These are phyloP conservation scores for Kernera saxatilis DNA, from an alignment of 345 rosid species.

Conservation along the genomic window DNA sequence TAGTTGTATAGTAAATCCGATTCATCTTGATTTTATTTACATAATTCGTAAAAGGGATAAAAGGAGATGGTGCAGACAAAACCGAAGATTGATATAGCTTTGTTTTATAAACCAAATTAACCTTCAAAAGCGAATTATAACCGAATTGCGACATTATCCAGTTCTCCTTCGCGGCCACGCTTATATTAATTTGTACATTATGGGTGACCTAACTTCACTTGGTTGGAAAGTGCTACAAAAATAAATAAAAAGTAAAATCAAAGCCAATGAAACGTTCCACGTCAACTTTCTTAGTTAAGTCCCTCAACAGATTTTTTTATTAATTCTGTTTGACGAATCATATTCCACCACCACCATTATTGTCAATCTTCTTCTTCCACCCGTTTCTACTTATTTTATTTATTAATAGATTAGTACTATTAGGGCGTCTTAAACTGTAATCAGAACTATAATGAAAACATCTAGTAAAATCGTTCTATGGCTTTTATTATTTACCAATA, in stretches of 20 bases:
- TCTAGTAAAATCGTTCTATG: background rate
- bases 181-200: background rate
- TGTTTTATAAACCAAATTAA: background rate
- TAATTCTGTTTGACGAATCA: slow-evolving; percentile 65
- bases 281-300: slow-evolving; percentile 65
- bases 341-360: slow-evolving; percentile 52
- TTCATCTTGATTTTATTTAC: background rate
- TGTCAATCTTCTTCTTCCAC: slow-evolving; percentile 31
- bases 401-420: background rate
- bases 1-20: too few relatives aligned
- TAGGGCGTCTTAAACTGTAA: background rate
- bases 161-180: background rate
- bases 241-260: background rate
- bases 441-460: background rate
- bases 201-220: slow-evolving; percentile 25
- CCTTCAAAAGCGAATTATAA: background rate
- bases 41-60: background rate
- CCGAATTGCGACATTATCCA: background rate
- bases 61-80: background rate
- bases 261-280: slow-evolving; percentile 22
- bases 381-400: slow-evolving; percentile 30
- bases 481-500: background rate
- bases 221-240: background rate
- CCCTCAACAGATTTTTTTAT: slow-evolving; percentile 41
- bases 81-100: background rate